Evolutionary conservation across 306 rosid species (phyloP).

Genomic region (Acacia confusa): DNA sequence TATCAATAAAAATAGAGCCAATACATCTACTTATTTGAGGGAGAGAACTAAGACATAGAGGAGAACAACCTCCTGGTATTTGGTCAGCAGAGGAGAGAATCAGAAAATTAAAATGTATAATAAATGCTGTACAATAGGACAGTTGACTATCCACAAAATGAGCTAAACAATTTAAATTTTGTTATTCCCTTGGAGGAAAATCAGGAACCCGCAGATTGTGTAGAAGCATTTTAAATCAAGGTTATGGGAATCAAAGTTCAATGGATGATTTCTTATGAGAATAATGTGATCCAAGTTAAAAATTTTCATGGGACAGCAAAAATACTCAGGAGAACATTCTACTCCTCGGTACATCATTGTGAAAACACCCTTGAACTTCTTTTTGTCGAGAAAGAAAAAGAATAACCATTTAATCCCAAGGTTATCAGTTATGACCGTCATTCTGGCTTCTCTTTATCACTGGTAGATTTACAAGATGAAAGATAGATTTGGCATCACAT

Average conservation of each 20-base stretch:
- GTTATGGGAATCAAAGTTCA: not conserved
- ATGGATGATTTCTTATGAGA: not conserved
- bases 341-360: not conserved
- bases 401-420: not conserved
- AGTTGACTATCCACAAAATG: not conserved
- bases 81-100: not conserved
- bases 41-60: not conserved
- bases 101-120: not conserved
- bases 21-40: not conserved
- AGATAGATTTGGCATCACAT: slow-evolving; percentile 18
- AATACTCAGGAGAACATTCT: not conserved
- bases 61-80: not conserved
- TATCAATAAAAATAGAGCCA: slow-evolving; percentile 3
- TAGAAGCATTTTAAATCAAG: slow-evolving; percentile 1
- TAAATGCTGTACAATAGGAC: not conserved
- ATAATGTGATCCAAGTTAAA: not conserved
- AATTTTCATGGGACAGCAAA: not conserved
- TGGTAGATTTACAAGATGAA: slow-evolving; percentile 3
- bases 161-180: not conserved
- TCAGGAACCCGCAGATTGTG: not conserved
- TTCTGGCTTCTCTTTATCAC: slow-evolving; percentile 18
- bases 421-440: slow-evolving; percentile 19
- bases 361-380: not conserved
- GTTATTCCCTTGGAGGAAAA: not conserved
- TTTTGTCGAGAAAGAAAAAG: not conserved